Evolutionary conservation across 108 stramenopile species (phyloP), one percentile per base, ranked within the genome.

Genomic region (Tribonema minus): DNA sequence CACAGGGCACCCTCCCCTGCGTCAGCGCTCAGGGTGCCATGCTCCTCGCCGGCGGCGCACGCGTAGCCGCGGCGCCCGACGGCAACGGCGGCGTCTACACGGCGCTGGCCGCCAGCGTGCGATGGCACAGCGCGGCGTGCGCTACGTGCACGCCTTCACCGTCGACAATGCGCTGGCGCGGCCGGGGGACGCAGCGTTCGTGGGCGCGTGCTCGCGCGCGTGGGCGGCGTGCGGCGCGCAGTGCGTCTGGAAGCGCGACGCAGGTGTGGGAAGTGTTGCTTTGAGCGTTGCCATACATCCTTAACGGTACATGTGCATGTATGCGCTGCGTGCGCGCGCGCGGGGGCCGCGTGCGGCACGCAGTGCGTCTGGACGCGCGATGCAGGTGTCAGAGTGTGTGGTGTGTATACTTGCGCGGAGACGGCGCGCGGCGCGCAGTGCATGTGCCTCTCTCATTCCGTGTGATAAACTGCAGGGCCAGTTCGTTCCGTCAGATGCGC

Each of bases 31-130:
- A 94, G 2, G 94, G 95, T 6, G 95, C 95, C 69, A 88, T 99
- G 72, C 91, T 98, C 36, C 79, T 97, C 60, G 95, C 95, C 80
- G 67, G 84, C 59, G 61, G 84, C 1, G 70, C 81, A 25, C 46
- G 66, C 28, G 70, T 95, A 2, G 88, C 95, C n/a, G 76, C 91
- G 82, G 94, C 96, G 3, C 98, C 98, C 0, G 94, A 98, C 87
- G 98, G 94, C 20, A 97, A 97, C 81, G 98, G 98, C 12, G 96
- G 96, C 3, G 94, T 98, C 60, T 99, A 96, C 78, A 92, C 91
- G 28, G 92, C 98, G 67, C 82, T 99, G n/a, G n/a, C n/a, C n/a
- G n/a, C 78, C 67, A 88, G 59, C 84, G 79, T 27, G 86, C 89
- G 26, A 95, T 95, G 0, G 85, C 91, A 15, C 66, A 98, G 26